Conservation (phyloP, 306 rosid species). For the Luffa aegyptiaca region DNA sequence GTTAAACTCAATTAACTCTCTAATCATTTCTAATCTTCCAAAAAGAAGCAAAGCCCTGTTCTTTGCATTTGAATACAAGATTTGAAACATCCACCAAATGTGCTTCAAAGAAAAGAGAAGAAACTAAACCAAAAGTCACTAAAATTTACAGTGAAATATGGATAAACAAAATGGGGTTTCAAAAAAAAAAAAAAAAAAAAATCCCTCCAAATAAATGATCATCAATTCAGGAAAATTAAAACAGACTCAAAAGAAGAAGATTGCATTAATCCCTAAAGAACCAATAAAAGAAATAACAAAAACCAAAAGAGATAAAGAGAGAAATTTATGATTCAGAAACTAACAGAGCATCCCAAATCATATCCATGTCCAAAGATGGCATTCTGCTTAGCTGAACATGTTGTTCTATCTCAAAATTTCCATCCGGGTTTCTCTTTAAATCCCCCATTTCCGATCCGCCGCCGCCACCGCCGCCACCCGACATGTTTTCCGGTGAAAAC, state of each 20-base stretch:
- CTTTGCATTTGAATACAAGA: background rate
- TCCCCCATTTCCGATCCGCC: constrained; percentile 20
- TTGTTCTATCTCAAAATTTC: constrained; percentile 39
- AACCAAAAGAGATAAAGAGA: background rate
- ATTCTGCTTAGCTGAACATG: constrained; percentile 79
- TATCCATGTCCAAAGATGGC: constrained; percentile 95
- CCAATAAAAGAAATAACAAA: background rate
- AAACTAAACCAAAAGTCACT: background rate
- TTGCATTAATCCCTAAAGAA: constrained; percentile 8
- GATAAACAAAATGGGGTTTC: background rate
- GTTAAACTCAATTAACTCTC: background rate
- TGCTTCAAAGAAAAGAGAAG: background rate
- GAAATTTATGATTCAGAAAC: constrained; percentile 46
- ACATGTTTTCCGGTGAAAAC: background rate
- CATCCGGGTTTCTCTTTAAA: constrained; percentile 37
- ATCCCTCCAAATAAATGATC: background rate
- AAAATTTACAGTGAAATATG: background rate
- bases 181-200: background rate
- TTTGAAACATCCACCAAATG: background rate
- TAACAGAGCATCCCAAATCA: constrained; percentile 80
- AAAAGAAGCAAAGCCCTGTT: background rate
- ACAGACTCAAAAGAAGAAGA: background rate
- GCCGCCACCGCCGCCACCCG: constrained; percentile 9
- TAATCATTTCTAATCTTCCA: background rate
- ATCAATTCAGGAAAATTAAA: background rate